Conservation (phyloP, 805 yeast genomes). For the Candida saitoana region DNA sequence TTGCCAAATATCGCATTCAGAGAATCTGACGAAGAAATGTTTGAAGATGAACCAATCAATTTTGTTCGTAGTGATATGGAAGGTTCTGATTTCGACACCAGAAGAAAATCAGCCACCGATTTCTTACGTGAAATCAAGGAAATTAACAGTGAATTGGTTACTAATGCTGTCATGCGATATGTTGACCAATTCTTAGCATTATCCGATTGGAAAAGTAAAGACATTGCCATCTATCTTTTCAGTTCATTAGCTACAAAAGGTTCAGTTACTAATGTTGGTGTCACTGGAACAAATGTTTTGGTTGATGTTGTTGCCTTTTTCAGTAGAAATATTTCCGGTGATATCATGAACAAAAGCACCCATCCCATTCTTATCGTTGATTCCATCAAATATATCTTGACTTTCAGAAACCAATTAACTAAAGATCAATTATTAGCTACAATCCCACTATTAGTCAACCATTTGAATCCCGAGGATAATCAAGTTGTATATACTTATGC, state of each 20-base stretch:
- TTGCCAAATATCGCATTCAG: constrained; percentile 85
- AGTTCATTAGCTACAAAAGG: constrained; percentile 91
- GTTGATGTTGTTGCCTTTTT: constrained; percentile 88
- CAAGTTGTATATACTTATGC: constrained; percentile 91
- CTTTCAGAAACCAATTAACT: constrained; percentile 88
- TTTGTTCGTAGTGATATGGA: constrained; percentile 90
- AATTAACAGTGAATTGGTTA: constrained; percentile 67
- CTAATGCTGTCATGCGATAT: constrained; percentile 69
- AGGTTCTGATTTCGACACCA: constrained; percentile 89
- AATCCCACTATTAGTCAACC: constrained; percentile 71
- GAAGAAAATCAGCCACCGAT: constrained; percentile 91
- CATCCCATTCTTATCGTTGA: constrained; percentile 85
- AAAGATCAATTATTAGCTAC: constrained; percentile 77
- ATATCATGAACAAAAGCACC: constrained; percentile 47
- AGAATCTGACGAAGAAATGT: constrained; percentile 83
- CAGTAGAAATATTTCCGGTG: constrained; percentile 73
- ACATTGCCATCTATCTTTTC: constrained; percentile 80
- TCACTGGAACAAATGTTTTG: constrained; percentile 76
- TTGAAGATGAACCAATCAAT: constrained; percentile 96
- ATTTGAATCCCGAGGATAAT: constrained; percentile 50
- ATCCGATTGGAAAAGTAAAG: constrained; percentile 78
- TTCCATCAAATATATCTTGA: constrained; percentile 85
- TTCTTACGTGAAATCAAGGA: constrained; percentile 83
- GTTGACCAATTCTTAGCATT: constrained; percentile 63
- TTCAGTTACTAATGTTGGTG: constrained; percentile 79